Percentiles rank a stretch among this genome's conserved stretches.
Conservation (phyloP, 2,329 filamentous ascomycete species). For the Sporothrix brunneoviolacea region DNA sequence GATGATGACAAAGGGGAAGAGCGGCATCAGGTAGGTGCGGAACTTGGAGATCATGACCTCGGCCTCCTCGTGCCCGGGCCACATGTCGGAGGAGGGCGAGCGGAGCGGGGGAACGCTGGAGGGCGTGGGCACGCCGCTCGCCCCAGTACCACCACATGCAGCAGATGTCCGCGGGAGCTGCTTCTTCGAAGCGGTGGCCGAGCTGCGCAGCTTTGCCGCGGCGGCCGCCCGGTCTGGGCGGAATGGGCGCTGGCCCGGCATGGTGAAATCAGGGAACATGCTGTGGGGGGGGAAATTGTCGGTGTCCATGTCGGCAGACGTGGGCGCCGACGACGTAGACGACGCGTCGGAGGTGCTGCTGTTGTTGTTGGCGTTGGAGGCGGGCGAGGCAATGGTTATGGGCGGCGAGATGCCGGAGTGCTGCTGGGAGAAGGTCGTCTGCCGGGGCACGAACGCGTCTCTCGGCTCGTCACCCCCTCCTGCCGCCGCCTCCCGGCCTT, state of each 20-base stretch:
- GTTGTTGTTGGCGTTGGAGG: not conserved
- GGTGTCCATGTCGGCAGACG: not conserved
- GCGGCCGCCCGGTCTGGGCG: not conserved
- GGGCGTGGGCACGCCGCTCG: not conserved
- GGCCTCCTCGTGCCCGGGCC: slow-evolving; percentile 37
- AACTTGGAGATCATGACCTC: slow-evolving; percentile 34
- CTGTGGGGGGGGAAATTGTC: not conserved
- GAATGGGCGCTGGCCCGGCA: not conserved
- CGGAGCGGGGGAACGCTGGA: not conserved
- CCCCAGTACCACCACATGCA: not conserved
- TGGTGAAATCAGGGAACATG: not conserved
- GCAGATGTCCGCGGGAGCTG: not conserved
- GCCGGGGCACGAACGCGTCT: not conserved
- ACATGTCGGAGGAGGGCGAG: slow-evolving; percentile 22
- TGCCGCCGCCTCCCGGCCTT: not conserved
- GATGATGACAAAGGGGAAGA: slow-evolving; percentile 42
- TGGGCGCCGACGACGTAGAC: not conserved
- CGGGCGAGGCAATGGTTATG: not conserved
- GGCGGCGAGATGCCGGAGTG: slow-evolving; percentile 4
- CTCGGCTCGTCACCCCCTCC: not conserved
- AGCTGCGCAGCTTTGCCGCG: not conserved
- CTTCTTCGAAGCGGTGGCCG: not conserved
- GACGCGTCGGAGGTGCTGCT: not conserved
- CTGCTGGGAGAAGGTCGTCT: not conserved
- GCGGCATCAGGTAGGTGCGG: slow-evolving; percentile 25